phyloP scores from a whole-genome alignment of 2,329 filamentous ascomycete genomes.

The Colletotrichum caudatum region DNA sequence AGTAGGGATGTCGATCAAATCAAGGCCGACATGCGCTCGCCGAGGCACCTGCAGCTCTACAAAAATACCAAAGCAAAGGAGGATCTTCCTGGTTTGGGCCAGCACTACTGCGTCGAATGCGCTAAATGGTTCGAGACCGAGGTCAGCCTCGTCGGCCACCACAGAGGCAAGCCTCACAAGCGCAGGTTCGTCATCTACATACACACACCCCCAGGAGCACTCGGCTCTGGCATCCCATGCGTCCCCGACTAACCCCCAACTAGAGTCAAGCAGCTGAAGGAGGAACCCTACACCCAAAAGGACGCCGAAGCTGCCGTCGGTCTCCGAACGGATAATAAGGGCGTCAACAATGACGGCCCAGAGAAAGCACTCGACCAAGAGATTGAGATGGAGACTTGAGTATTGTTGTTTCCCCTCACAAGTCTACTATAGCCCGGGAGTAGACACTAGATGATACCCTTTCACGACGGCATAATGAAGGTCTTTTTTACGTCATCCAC shows the following conservation, averaged over 20 bases:
- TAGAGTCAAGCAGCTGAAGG: constrained; percentile 84
- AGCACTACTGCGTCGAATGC: constrained; percentile 91
- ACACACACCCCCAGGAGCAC: neutral
- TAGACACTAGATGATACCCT: constrained; percentile 38
- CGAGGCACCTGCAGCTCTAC: constrained; percentile 84
- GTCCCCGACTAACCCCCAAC: constrained; percentile 19
- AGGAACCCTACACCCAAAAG: constrained; percentile 88
- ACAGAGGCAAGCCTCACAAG: constrained; percentile 93
- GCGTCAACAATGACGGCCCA: constrained; percentile 46
- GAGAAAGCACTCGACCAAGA: constrained; percentile 49
- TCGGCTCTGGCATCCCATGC: neutral
- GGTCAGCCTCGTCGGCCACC: constrained; percentile 78
- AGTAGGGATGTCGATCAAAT: constrained; percentile 94
- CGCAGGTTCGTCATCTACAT: constrained; percentile 70
- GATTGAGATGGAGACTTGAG: constrained; percentile 52
- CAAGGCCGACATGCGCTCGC: constrained; percentile 81
- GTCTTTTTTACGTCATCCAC: constrained; percentile 10
- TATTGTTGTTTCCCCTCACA: neutral
- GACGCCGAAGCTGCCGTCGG: constrained; percentile 86
- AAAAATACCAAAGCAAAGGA: constrained; percentile 83
- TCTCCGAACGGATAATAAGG: constrained; percentile 75
- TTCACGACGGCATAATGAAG: constrained; percentile 30
- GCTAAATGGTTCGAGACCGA: constrained; percentile 97
- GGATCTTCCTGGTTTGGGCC: constrained; percentile 88
- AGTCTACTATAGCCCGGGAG: constrained; percentile 18